A percentile compares a stretch with the other conserved stretches of the same genome.
Evolutionary conservation across 2,329 filamentous ascomycete species (phyloP).

Genomic region (Talaromyces rugulosus): DNA sequence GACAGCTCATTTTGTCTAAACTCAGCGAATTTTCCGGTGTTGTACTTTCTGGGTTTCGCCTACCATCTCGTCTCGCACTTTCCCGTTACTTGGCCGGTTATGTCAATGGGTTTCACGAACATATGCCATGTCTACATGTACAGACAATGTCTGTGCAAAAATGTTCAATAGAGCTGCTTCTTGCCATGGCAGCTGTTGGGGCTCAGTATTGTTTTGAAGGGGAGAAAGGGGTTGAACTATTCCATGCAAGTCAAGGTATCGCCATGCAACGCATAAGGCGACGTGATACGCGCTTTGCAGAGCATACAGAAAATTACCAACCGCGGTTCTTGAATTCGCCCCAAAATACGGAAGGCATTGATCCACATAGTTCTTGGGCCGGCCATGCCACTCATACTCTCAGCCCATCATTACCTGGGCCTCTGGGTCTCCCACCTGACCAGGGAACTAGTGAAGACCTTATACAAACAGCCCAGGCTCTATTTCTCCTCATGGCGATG

Average conservation of each 20-base stretch:
- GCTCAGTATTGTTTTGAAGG: conserved; percentile 21
- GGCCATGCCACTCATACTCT: neutral
- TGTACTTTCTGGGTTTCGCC: conserved; percentile 16
- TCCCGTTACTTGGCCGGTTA: conserved; percentile 21
- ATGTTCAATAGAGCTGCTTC: conserved; percentile 17
- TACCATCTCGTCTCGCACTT: conserved; percentile 21
- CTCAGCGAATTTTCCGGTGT: conserved; percentile 17
- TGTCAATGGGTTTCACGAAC: conserved; percentile 22
- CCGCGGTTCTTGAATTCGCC: neutral
- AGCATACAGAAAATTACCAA: conserved; percentile 7
- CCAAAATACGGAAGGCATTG: neutral
- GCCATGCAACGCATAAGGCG: conserved; percentile 19
- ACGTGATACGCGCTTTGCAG: conserved; percentile 16
- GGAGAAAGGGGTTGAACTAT: conserved; percentile 19
- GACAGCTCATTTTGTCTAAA: conserved; percentile 22
- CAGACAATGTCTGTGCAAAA: conserved; percentile 15
- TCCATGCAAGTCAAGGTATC: conserved; percentile 18
- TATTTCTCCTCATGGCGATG: conserved; percentile 21
- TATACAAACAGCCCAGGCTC: conserved; percentile 19
- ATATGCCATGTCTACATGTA: conserved; percentile 21
- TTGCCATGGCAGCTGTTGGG: conserved; percentile 22
- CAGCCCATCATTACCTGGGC: conserved; percentile 15
- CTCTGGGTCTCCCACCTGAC: conserved; percentile 14
- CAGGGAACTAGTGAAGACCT: conserved; percentile 14
- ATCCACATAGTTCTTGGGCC: neutral